Evolutionary conservation across 2,329 filamentous ascomycete species (phyloP).

Genomic region (Canariomyces notabilis): DNA sequence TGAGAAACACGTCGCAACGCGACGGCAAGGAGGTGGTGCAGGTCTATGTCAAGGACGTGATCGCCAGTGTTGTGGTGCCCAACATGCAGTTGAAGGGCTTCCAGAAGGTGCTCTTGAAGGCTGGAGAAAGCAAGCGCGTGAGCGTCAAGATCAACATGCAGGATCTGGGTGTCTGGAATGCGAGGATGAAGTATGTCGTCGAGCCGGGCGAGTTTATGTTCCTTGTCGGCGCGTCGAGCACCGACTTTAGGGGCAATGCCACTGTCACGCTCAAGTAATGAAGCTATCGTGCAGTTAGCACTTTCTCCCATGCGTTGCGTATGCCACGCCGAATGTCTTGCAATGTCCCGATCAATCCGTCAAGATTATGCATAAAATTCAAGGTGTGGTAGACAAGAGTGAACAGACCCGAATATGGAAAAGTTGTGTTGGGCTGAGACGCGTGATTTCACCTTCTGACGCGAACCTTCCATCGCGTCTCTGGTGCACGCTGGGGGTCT

Average conservation of each 20-base stretch:
- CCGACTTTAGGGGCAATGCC: constrained; percentile 38
- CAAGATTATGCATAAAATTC: no score
- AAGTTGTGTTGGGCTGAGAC: no score
- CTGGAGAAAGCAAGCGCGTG: constrained; percentile 52
- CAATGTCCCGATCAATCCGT: no score
- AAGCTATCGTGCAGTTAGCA: no score
- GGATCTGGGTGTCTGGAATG: constrained; percentile 52
- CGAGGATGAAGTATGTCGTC: constrained; percentile 66
- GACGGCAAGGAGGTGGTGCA: constrained; percentile 65
- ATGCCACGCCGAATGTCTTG: no score
- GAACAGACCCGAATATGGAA: no score
- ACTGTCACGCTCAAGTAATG: constrained; percentile 10
- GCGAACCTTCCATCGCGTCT: no score
- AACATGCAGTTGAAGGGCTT: constrained; percentile 63
- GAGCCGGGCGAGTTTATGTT: constrained; percentile 65
- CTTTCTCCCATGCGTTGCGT: no score
- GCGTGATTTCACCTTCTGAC: no score
- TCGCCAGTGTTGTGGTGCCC: constrained; percentile 58
- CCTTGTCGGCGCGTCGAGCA: constrained; percentile 55
- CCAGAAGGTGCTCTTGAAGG: constrained; percentile 56
- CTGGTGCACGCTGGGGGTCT: no score
- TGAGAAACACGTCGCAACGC: constrained; percentile 54
- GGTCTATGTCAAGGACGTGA: constrained; percentile 59
- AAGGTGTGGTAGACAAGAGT: no score
- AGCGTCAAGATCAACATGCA: constrained; percentile 51